Conservation (phyloP, 2,329 filamentous ascomycete genomes). For the Catunica adiposa region DNA sequence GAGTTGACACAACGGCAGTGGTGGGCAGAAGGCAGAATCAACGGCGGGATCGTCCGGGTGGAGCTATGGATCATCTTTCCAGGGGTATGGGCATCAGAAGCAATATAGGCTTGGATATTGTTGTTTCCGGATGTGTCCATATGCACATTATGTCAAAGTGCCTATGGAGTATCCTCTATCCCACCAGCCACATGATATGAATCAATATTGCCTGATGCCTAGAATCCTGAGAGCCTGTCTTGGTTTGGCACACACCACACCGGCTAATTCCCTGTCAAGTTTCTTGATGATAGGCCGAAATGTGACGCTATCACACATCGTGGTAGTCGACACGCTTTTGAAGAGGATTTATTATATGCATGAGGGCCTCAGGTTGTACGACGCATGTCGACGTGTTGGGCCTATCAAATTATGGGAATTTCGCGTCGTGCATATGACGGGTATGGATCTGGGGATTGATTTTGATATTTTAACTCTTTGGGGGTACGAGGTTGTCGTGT, state of each 20-base stretch:
- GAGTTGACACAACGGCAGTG: background rate
- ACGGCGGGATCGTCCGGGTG: no score
- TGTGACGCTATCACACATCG: background rate
- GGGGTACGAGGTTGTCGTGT: no score
- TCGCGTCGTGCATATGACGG: background rate
- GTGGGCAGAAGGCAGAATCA: no score
- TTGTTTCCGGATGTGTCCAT: background rate
- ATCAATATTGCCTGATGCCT: background rate
- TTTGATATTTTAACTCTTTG: background rate
- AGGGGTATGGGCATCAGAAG: no score
- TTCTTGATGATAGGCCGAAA: background rate
- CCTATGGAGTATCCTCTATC: background rate
- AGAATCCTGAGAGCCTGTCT: background rate
- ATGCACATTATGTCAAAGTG: background rate
- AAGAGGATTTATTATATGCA: background rate
- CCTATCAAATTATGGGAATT: background rate
- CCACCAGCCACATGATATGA: background rate
- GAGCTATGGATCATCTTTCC: no score
- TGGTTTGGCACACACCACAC: background rate
- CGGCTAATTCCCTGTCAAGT: background rate
- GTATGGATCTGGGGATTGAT: background rate
- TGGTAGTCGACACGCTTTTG: background rate
- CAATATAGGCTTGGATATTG: no score
- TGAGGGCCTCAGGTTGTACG: background rate
- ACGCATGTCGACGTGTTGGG: background rate